phyloP scores from a whole-genome alignment of 495 filamentous ascomycete species.

The Penicillium canariense region DNA sequence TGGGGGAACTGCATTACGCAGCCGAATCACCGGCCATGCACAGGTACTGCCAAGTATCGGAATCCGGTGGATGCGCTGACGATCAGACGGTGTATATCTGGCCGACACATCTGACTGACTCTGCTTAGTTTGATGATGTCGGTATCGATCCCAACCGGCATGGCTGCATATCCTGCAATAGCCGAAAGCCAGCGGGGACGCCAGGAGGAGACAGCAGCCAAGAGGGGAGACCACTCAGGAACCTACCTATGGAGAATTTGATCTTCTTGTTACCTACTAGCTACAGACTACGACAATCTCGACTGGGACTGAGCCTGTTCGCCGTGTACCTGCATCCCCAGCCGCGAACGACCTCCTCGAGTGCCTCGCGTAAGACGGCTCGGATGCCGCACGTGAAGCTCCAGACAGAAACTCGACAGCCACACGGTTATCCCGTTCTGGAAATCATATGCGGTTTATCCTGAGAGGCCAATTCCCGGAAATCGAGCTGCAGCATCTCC shows the following conservation, averaged over 20 bases:
- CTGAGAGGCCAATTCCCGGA: not conserved
- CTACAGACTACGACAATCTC: not conserved
- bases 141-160: not conserved
- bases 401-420: not conserved
- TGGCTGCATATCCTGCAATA: not conserved
- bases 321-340: slow-evolving; percentile 19
- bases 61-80: not conserved
- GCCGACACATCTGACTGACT: no score
- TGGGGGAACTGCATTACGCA: slow-evolving; percentile 12
- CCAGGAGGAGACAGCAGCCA: not conserved
- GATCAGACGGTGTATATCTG: not conserved
- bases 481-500: not conserved
- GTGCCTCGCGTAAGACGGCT: slow-evolving; percentile 16
- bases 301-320: not conserved
- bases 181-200: not conserved
- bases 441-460: not conserved
- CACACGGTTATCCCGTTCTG: not conserved
- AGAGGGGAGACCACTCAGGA: not conserved
- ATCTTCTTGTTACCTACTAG: not conserved
- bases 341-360: not conserved
- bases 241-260: not conserved
- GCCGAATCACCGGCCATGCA: not conserved
- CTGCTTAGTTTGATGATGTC: not conserved
- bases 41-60: not conserved
- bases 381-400: slow-evolving; percentile 5